phyloP scores from a whole-genome alignment of 805 yeast species.

The Ogataea salicorniae region DNA sequence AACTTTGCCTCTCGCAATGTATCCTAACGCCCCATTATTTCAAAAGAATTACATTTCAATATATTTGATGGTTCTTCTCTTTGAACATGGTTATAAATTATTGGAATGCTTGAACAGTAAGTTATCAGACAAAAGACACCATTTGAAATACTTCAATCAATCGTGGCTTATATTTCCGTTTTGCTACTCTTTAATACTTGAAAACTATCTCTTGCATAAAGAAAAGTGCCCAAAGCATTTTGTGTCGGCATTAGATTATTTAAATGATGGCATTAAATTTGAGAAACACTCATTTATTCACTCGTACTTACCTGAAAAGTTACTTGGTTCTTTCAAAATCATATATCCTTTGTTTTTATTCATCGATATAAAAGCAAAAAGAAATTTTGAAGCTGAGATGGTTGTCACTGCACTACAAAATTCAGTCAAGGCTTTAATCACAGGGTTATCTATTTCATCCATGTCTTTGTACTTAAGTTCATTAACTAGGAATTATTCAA shows the following conservation, averaged over 20 bases:
- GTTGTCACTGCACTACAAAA: slow-evolving; percentile 4
- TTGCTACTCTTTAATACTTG: slow-evolving; percentile 16
- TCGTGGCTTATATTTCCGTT: slow-evolving; percentile 21
- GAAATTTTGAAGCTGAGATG: slow-evolving; percentile 4
- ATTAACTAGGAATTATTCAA: background rate
- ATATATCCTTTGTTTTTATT: slow-evolving; percentile 11
- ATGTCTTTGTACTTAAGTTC: slow-evolving; percentile 2
- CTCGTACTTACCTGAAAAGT: slow-evolving; percentile 7
- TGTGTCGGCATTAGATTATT: slow-evolving; percentile 7
- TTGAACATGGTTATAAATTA: slow-evolving; percentile 17
- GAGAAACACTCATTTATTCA: background rate
- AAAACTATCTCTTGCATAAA: slow-evolving; percentile 5
- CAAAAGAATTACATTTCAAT: slow-evolving; percentile 17
- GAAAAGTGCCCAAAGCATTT: slow-evolving; percentile 17
- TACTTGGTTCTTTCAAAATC: slow-evolving; percentile 9
- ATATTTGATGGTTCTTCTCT: slow-evolving; percentile 9
- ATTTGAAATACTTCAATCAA: slow-evolving; percentile 4
- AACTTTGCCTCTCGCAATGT: slow-evolving; percentile 7
- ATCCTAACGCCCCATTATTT: slow-evolving; percentile 11
- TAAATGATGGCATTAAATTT: background rate
- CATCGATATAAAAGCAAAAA: slow-evolving; percentile 2
- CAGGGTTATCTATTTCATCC: slow-evolving; percentile 8
- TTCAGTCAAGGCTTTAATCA: slow-evolving; percentile 8
- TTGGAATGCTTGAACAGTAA: slow-evolving; percentile 10
- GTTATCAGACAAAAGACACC: slow-evolving; percentile 4